Evolutionary conservation across 2,329 filamentous ascomycete species (phyloP), one percentile per base, ranked within the genome.

Genomic region (Aspergillus proliferans): DNA sequence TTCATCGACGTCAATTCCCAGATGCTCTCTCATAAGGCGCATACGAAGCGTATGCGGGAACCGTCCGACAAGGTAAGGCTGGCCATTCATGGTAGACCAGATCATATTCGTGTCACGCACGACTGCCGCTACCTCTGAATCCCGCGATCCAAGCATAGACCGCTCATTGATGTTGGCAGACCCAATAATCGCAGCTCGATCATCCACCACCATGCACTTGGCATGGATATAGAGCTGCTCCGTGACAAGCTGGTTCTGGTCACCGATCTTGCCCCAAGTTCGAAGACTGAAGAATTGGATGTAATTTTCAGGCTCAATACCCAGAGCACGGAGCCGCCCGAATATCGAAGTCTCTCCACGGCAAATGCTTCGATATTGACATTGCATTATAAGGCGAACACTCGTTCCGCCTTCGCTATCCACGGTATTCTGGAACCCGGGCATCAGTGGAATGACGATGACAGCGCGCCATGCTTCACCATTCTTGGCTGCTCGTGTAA

Each of bases 121-220:
- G 40, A 97, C 80, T 6, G 91, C 86, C 4, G 92, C 93, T 53
- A 88, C 84, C 70, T 98, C 93, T 0, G 92, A 96, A 68, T 98
- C 93, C 61, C 93, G 83, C 44, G 82, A 86, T 7, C 93, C 93
- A 52, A 96, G 70, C 89, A 97, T 90, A 6, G 92, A 97, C 42
- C 93, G 84, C 69, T 98, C 93, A 61, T 98, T 98, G 76, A 98
- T 97, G 66, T 98, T 98, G 47, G 93, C 93, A 42, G 92, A 97
- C 15, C 93, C 93, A 59, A 98, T 98, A 52, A 98, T 84, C 18
- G 86, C 92, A 50, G 93, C 83, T 30, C 92, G 83, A 63, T 98
- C 93, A 67, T 98, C 93, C 4, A 95, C 92, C 48, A 98, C 81
- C 77, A 97, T 97, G 57, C 87, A 87, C 71, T 98, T 98, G 52